Percentiles rank a stretch among this genome's conserved stretches.
Evolutionary conservation across 2,329 filamentous ascomycete genomes (phyloP).

Genomic region (Hypoxylon rubiginosum): DNA sequence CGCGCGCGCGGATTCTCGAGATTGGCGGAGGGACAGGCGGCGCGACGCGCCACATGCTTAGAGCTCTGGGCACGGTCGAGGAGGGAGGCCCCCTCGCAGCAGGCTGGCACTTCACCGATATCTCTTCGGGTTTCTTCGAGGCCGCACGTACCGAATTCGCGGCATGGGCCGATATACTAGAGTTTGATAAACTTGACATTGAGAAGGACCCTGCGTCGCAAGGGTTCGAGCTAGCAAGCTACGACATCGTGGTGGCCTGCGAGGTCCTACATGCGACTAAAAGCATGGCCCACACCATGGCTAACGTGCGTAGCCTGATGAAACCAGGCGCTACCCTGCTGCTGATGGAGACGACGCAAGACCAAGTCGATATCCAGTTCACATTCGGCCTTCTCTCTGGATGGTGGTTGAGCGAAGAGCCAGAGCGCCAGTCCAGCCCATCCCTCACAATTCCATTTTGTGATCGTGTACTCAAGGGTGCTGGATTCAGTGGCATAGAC

Average conservation of each 20-base stretch:
- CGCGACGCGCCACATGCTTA: conserved; percentile 21
- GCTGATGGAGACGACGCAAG: conserved; percentile 37
- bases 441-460: conserved; percentile 18
- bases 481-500: conserved; percentile 32
- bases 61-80: conserved; percentile 16
- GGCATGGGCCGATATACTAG: conserved; percentile 45
- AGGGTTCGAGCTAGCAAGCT: conserved; percentile 26
- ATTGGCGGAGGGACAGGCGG: conserved; percentile 31
- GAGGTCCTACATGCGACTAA: conserved; percentile 44
- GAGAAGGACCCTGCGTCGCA: conserved; percentile 41
- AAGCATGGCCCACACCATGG: conserved; percentile 32
- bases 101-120: conserved; percentile 29
- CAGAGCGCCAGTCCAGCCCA: conserved; percentile 13
- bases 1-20: conserved; percentile 25
- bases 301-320: conserved; percentile 42
- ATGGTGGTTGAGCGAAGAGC: conserved; percentile 38
- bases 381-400: conserved; percentile 35
- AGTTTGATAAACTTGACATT: conserved; percentile 52
- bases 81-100: conserved; percentile 2
- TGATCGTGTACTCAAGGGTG: conserved; percentile 11
- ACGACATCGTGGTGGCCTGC: conserved; percentile 47
- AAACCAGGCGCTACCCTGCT: conserved; percentile 43
- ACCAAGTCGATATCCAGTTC: conserved; percentile 21
- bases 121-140: conserved; percentile 22
- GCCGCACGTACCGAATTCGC: conserved; percentile 9